Conservation (phyloP, 371 early-diverging fungal species). For the Zopfochytrium polystomum region DNA sequence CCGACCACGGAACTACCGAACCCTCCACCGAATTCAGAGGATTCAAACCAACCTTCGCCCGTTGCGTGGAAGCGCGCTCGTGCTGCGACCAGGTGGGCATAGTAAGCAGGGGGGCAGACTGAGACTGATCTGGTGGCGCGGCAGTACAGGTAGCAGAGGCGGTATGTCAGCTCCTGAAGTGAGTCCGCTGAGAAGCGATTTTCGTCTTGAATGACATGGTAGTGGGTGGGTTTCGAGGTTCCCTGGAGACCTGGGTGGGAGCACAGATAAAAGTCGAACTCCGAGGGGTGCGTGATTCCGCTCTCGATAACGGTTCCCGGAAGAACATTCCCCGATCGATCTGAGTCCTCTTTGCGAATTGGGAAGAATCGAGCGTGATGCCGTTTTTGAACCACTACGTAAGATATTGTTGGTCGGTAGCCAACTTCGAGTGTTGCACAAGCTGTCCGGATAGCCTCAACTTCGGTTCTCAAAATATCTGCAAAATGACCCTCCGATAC, state of each 20-base stretch:
- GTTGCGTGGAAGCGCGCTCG: constrained; percentile 77
- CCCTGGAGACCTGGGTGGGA: constrained; percentile 92
- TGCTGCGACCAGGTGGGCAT: constrained; percentile 81
- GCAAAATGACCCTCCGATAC: constrained; percentile 89
- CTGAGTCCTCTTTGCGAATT: constrained; percentile 56
- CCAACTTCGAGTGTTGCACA: constrained; percentile 55
- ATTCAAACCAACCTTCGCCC: constrained; percentile 37
- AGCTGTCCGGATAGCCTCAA: constrained; percentile 74
- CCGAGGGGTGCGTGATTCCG: constrained; percentile 38
- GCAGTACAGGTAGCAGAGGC: constrained; percentile 85
- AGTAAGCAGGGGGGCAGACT: constrained; percentile 82
- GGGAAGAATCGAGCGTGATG: constrained; percentile 95
- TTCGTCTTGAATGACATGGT: constrained; percentile 82
- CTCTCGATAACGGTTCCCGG: constrained; percentile 94
- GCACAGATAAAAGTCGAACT: constrained; percentile 79
- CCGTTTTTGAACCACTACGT: constrained; percentile 91
- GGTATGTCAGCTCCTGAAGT: constrained; percentile 80
- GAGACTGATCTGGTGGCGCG: constrained; percentile 79
- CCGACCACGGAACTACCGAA: constrained; percentile 12
- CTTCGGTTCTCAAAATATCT: constrained; percentile 74
- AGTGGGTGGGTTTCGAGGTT: constrained; percentile 87
- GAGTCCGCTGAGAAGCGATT: constrained; percentile 72
- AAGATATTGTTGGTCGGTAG: constrained; percentile 86
- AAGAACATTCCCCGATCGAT: constrained; percentile 67
- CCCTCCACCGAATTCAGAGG: not conserved